Conservation (phyloP, 2,329 filamentous ascomycete genomes). For the Talaromyces islandicus region DNA sequence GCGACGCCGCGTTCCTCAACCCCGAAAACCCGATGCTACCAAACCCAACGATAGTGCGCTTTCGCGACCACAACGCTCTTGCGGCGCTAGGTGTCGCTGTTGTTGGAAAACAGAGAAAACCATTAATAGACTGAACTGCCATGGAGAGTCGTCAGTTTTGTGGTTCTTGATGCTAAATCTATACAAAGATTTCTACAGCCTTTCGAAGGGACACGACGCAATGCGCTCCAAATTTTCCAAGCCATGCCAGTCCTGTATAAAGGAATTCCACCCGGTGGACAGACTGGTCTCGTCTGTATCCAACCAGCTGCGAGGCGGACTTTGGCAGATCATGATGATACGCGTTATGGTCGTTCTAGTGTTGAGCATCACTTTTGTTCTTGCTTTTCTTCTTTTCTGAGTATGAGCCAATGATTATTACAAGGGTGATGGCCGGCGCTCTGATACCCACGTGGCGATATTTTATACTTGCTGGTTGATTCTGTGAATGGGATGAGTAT, state of each 20-base stretch:
- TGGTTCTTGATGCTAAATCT: neutral
- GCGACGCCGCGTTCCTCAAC: constrained; percentile 82
- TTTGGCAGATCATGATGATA: neutral
- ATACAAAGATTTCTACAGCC: neutral
- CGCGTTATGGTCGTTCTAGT: neutral
- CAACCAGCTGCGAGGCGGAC: neutral
- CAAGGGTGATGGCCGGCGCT: neutral
- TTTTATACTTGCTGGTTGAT: neutral
- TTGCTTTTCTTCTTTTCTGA: neutral
- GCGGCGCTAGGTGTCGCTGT: constrained; percentile 56
- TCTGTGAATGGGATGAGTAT: neutral
- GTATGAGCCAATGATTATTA: neutral
- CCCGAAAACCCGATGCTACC: constrained; percentile 91
- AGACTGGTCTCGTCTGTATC: neutral
- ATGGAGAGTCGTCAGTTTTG: neutral
- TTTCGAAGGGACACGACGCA: neutral
- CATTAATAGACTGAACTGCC: constrained; percentile 56
- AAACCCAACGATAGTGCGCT: constrained; percentile 71
- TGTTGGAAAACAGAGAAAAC: constrained; percentile 57
- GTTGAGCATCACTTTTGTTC: neutral
- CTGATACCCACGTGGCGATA: neutral
- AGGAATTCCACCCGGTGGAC: neutral
- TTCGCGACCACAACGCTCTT: constrained; percentile 63
- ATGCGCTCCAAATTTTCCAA: neutral
- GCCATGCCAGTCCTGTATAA: neutral